phyloP scores from a whole-genome alignment of 257 asterid genomes.

The Apocynum venetum region DNA sequence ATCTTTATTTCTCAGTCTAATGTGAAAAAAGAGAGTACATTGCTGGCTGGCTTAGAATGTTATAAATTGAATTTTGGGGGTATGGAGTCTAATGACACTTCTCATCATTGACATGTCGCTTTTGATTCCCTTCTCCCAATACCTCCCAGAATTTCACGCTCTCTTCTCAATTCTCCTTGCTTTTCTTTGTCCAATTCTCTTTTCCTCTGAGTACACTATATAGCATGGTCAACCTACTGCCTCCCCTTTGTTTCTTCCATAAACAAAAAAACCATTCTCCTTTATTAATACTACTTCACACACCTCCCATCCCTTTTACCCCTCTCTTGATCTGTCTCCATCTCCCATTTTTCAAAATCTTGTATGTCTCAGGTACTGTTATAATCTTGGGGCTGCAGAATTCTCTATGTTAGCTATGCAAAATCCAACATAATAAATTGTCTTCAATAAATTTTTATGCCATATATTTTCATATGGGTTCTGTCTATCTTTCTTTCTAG shows the following conservation, averaged over 20 bases:
- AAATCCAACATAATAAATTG: not conserved
- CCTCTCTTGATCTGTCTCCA: slow-evolving; percentile 16
- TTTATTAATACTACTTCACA: slow-evolving; percentile 2
- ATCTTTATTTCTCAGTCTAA: not conserved
- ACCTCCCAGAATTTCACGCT: slow-evolving; percentile 29
- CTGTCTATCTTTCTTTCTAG: not conserved
- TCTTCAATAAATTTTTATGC: not conserved
- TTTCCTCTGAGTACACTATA: slow-evolving; percentile 11
- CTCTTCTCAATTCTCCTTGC: slow-evolving; percentile 19
- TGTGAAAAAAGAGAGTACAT: not conserved
- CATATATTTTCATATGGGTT: not conserved
- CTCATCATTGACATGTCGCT: slow-evolving; percentile 31
- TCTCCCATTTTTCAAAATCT: slow-evolving; percentile 17
- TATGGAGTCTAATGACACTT: slow-evolving; percentile 17
- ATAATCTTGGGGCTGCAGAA: slow-evolving; percentile 6
- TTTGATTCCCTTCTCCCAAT: slow-evolving; percentile 21
- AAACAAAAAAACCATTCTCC: slow-evolving; percentile 15
- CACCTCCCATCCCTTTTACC: slow-evolving; percentile 11
- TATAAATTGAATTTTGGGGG: slow-evolving; percentile 4
- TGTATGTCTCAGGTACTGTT: slow-evolving; percentile 11
- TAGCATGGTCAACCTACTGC: slow-evolving; percentile 27
- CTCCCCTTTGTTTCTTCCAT: slow-evolving; percentile 18
- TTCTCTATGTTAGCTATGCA: slow-evolving; percentile 1
- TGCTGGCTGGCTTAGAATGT: not conserved
- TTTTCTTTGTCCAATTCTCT: slow-evolving; percentile 2